Conservation (phyloP, 805 yeast species). For the Pichia paraexigua region DNA sequence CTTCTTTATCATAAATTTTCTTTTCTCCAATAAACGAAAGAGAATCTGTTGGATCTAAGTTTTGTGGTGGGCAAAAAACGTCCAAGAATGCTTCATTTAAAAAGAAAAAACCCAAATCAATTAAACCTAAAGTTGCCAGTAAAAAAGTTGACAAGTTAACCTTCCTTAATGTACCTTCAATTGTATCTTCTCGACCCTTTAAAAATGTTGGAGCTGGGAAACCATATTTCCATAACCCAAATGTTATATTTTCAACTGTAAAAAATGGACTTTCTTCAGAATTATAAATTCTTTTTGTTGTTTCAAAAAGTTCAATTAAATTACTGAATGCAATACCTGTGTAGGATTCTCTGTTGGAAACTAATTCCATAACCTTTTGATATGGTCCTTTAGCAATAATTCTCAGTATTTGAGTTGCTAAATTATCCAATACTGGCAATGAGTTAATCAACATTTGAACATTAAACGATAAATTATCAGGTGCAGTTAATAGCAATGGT, state of each 20-base stretch:
- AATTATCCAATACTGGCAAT: slow-evolving; percentile 70
- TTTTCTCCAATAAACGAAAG: slow-evolving; percentile 22
- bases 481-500: slow-evolving; percentile 51
- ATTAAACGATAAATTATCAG: slow-evolving; percentile 48
- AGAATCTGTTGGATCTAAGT: slow-evolving; percentile 38
- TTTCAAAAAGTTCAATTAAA: slow-evolving; percentile 68
- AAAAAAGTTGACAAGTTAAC: slow-evolving; percentile 83
- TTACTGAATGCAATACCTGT: slow-evolving; percentile 59
- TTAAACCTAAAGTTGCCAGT: slow-evolving; percentile 76
- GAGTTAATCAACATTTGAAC: slow-evolving; percentile 60
- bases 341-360: slow-evolving; percentile 56
- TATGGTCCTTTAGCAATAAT: slow-evolving; percentile 67
- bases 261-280: slow-evolving; percentile 65
- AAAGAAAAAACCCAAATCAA: slow-evolving; percentile 81
- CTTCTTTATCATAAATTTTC: slow-evolving; percentile 10
- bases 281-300: slow-evolving; percentile 61
- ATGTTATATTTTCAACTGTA: slow-evolving; percentile 59
- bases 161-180: slow-evolving; percentile 64
- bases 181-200: slow-evolving; percentile 52
- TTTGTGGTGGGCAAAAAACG: slow-evolving; percentile 75
- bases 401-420: slow-evolving; percentile 73
- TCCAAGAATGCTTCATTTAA: slow-evolving; percentile 79
- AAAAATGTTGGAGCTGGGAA: slow-evolving; percentile 49
- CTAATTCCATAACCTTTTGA: slow-evolving; percentile 64
- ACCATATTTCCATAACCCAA: slow-evolving; percentile 64